These are phyloP conservation scores for Pythium volutum DNA, from an alignment of 352 stramenopile species.

Conservation along the genomic window DNA sequence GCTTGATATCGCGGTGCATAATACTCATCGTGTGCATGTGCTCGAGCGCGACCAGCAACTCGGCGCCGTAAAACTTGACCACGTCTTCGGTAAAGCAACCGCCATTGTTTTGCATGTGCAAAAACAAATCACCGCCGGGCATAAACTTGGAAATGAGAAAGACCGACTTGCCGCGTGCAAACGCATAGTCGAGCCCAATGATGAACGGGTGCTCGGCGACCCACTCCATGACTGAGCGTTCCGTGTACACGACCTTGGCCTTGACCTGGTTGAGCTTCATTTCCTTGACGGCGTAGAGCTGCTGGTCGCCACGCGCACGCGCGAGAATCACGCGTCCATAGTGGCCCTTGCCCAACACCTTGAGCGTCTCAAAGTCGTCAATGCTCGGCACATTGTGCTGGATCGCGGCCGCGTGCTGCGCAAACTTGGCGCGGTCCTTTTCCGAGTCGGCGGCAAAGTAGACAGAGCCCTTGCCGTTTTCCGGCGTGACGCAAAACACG, in stretches of 20 bases:
- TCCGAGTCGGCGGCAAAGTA: constrained; percentile 80
- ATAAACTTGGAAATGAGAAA: constrained; percentile 99
- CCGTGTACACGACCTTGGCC: constrained; percentile 82
- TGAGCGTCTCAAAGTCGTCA: constrained; percentile 78
- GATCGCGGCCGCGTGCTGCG: constrained; percentile 43
- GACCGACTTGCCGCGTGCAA: constrained; percentile 94
- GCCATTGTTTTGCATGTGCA: constrained; percentile 87
- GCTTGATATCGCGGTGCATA: constrained; percentile 92
- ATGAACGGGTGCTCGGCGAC: constrained; percentile 93
- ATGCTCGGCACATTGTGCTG: constrained; percentile 52
- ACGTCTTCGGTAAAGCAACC: constrained; percentile 73
- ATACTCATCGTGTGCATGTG: constrained; percentile 93
- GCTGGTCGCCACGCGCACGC: constrained; percentile 29
- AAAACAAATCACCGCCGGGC: constrained; percentile 94
- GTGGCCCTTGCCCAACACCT: constrained; percentile 79
- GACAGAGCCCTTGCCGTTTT: constrained; percentile 60
- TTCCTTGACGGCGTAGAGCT: constrained; percentile 86
- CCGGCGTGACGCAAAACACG: constrained; percentile 70
- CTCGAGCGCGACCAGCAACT: constrained; percentile 76
- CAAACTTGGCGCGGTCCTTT: constrained; percentile 84
- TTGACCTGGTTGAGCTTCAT: constrained; percentile 90
- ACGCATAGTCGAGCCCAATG: constrained; percentile 95
- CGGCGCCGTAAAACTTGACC: constrained; percentile 83
- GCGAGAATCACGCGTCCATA: constrained; percentile 83
- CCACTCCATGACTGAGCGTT: constrained; percentile 84